Percentiles rank a stretch among this genome's conserved stretches.
phyloP scores from a whole-genome alignment of 108 stramenopile species.

The Nitzschia inconspicua region DNA sequence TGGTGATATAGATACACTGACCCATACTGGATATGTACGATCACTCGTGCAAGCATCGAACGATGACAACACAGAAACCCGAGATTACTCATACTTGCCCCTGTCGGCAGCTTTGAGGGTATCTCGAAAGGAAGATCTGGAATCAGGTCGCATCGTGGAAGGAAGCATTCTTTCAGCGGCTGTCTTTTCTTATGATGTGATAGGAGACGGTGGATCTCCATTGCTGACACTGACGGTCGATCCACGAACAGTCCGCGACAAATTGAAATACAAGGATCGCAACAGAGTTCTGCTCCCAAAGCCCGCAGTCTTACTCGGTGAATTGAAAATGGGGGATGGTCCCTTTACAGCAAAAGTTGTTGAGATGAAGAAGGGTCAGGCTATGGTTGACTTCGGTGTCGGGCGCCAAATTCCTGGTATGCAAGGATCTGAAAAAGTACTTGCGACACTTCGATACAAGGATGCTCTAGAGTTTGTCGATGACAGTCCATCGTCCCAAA shows the following conservation, averaged over 20 bases:
- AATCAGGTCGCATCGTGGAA: slow-evolving; percentile 41
- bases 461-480: slow-evolving; percentile 34
- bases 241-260: slow-evolving; percentile 24
- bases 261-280: slow-evolving; percentile 32
- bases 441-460: slow-evolving; percentile 67
- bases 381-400: slow-evolving; percentile 73
- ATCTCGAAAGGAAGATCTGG: slow-evolving; percentile 47
- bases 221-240: slow-evolving; percentile 62
- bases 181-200: slow-evolving; percentile 59
- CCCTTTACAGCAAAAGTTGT: slow-evolving; percentile 67
- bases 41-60: slow-evolving; percentile 7
- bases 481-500: slow-evolving; percentile 1
- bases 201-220: slow-evolving; percentile 66
- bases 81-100: slow-evolving; percentile 36
- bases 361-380: slow-evolving; percentile 51
- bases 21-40: slow-evolving; percentile 46
- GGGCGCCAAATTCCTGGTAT: slow-evolving; percentile 43
- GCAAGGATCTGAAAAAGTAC: slow-evolving; percentile 37
- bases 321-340: slow-evolving; percentile 66
- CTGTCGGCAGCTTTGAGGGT: slow-evolving; percentile 74
- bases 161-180: slow-evolving; percentile 64
- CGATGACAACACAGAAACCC: neutral
- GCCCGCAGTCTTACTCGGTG: slow-evolving; percentile 14
- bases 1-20: slow-evolving; percentile 33
- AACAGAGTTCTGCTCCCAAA: slow-evolving; percentile 30